Conservation (phyloP, 108 stramenopile genomes). For the Epithemia pelagica region DNA sequence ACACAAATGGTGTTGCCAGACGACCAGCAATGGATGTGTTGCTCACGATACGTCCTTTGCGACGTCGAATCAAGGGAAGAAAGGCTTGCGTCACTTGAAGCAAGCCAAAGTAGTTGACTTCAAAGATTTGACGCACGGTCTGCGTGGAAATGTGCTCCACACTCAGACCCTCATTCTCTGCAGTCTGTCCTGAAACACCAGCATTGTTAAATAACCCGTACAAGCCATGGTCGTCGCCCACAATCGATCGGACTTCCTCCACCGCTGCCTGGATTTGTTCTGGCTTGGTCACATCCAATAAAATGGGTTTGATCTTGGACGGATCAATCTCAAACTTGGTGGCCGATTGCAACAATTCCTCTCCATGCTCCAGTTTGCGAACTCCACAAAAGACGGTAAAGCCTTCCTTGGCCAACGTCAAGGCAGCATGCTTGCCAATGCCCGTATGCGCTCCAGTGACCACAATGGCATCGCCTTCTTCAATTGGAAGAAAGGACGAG, state of each 20-base stretch:
- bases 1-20: neutral
- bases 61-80: constrained; percentile 4
- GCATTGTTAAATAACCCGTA: neutral
- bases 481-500: too few species aligned
- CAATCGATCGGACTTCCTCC: neutral
- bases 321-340: too few species aligned
- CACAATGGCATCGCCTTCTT: too few species aligned
- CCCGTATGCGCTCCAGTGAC: too few species aligned
- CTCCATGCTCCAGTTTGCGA: too few species aligned
- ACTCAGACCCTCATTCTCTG: neutral
- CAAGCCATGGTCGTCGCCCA: neutral
- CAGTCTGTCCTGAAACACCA: neutral
- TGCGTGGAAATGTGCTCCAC: neutral
- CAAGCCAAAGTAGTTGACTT: constrained; percentile 22
- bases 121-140: constrained; percentile 6
- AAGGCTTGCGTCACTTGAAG: constrained; percentile 16
- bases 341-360: too few species aligned
- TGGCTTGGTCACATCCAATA: neutral
- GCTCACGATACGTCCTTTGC: constrained; percentile 8
- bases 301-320: neutral
- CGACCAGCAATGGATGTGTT: constrained; percentile 9
- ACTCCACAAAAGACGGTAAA: too few species aligned
- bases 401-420: too few species aligned
- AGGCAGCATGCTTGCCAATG: too few species aligned
- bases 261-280: neutral